Percentiles rank a stretch among this genome's conserved stretches.
Conservation (phyloP, 2,329 filamentous ascomycete genomes). For the Pseudogymnoascus sp. region DNA sequence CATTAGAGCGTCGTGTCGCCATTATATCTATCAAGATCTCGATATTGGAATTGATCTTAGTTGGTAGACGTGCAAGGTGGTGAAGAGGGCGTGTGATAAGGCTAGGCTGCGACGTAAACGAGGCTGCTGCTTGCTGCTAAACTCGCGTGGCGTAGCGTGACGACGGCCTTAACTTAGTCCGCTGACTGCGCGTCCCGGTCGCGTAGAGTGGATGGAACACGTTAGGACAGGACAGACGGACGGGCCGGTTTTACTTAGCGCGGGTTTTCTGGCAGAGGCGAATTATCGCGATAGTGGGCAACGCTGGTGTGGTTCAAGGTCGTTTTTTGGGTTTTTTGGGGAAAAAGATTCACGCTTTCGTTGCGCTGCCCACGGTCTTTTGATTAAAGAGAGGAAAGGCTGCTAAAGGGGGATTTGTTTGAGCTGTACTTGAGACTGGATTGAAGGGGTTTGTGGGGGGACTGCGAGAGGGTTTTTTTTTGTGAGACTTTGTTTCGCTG, state of each 20-base stretch:
- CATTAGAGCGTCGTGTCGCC: constrained; percentile 62
- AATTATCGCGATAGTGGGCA: constrained; percentile 4
- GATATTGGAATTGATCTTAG: background rate
- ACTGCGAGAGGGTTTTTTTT: background rate
- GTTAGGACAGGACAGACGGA: background rate
- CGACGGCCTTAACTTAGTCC: constrained; percentile 6
- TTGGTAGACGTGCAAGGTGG: background rate
- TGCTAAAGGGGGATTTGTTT: background rate
- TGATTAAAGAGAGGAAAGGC: background rate
- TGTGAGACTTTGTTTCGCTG: background rate
- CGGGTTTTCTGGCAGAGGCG: background rate
- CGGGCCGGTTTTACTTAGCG: background rate
- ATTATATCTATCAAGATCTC: constrained; percentile 38
- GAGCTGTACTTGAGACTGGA: background rate
- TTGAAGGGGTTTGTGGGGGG: background rate
- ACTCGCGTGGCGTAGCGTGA: too few species aligned
- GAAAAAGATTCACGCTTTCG: too few species aligned
- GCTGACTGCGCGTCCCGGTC: constrained; percentile 10
- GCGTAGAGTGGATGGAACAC: constrained; percentile 5
- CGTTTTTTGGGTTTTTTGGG: background rate
- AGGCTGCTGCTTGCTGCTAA: background rate
- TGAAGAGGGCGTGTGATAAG: background rate
- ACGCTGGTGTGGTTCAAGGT: background rate
- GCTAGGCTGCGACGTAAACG: background rate
- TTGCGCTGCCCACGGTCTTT: background rate